Evolutionary conservation across 768 basidiomycete species (phyloP).

Genomic region (Pleurotus pulmonarius): DNA sequence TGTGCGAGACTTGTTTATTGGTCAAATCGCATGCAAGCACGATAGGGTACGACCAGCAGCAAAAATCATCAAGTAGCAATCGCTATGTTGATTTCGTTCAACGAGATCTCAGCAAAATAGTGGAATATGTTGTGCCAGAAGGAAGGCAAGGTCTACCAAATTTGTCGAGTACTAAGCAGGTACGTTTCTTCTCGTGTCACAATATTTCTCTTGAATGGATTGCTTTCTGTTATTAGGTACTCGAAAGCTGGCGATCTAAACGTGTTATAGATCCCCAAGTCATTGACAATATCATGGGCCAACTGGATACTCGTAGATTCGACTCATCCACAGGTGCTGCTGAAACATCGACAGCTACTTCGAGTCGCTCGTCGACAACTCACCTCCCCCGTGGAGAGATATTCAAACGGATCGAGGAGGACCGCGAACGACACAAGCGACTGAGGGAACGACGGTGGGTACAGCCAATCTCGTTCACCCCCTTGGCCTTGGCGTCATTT

Average conservation of each 20-base stretch:
- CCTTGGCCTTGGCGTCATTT: conserved; percentile 51
- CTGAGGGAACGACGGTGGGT: conserved; percentile 90
- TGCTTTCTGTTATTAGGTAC: conserved; percentile 47
- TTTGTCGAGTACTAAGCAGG: conserved; percentile 84
- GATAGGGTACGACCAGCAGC: conserved; percentile 27
- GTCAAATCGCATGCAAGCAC: conserved; percentile 55
- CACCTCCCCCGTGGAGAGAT: conserved; percentile 63
- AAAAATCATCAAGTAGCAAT: conserved; percentile 24
- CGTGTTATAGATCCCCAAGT: conserved; percentile 77
- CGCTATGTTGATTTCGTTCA: conserved; percentile 77
- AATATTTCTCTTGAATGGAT: not conserved
- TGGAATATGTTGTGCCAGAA: conserved; percentile 83
- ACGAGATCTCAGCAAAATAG: conserved; percentile 74
- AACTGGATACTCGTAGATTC: conserved; percentile 43
- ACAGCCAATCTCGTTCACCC: conserved; percentile 63
- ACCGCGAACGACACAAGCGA: conserved; percentile 89
- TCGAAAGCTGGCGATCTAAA: conserved; percentile 89
- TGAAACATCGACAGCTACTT: conserved; percentile 18
- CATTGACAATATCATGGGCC: conserved; percentile 64
- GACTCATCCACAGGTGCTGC: conserved; percentile 9
- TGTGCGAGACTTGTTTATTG: conserved; percentile 76
- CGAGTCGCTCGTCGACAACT: conserved; percentile 19
- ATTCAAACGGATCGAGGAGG: conserved; percentile 86
- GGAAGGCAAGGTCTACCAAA: conserved; percentile 88
- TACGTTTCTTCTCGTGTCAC: conserved; percentile 22